Conservation (phyloP, 2,329 filamentous ascomycete genomes). For the Aspergillus sp. region DNA sequence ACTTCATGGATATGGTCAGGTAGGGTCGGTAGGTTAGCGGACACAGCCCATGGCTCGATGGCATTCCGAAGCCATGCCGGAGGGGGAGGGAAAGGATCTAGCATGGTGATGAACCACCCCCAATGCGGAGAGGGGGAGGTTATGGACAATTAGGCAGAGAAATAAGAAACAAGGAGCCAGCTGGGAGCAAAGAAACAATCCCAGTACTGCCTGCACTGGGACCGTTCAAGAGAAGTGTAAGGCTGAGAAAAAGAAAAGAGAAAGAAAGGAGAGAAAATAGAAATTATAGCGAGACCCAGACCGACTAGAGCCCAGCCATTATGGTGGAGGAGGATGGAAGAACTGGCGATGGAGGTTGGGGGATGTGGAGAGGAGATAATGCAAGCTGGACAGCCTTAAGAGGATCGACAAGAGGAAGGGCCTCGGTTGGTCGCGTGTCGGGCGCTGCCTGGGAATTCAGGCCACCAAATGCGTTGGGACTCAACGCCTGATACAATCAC, state of each 20-base stretch:
- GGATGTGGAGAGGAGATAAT: too few relatives aligned
- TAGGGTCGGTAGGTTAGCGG: conserved; percentile 51
- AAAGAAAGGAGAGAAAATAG: background rate
- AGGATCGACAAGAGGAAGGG: too few relatives aligned
- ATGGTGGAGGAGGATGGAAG: too few relatives aligned
- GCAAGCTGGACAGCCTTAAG: too few relatives aligned
- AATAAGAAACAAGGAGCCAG: too few relatives aligned
- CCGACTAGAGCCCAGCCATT: background rate
- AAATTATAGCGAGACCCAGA: background rate
- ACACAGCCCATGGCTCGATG: conserved; percentile 47
- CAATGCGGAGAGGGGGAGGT: too few relatives aligned
- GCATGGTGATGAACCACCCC: conserved; percentile 25
- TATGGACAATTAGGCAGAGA: too few relatives aligned
- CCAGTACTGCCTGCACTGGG: background rate
- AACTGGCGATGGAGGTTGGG: too few relatives aligned
- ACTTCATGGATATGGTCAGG: conserved; percentile 60
- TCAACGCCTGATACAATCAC: too few relatives aligned
- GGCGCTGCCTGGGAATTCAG: too few relatives aligned
- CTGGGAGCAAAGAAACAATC: background rate
- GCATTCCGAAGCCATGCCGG: conserved; percentile 48
- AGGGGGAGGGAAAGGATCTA: conserved; percentile 43
- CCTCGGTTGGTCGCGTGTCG: too few relatives aligned
- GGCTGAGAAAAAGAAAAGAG: background rate
- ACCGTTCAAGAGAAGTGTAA: background rate
- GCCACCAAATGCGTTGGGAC: too few relatives aligned